These are phyloP conservation scores for Colletotrichum tropicale DNA, from an alignment of 2,329 filamentous ascomycete species.

Conservation along the genomic window DNA sequence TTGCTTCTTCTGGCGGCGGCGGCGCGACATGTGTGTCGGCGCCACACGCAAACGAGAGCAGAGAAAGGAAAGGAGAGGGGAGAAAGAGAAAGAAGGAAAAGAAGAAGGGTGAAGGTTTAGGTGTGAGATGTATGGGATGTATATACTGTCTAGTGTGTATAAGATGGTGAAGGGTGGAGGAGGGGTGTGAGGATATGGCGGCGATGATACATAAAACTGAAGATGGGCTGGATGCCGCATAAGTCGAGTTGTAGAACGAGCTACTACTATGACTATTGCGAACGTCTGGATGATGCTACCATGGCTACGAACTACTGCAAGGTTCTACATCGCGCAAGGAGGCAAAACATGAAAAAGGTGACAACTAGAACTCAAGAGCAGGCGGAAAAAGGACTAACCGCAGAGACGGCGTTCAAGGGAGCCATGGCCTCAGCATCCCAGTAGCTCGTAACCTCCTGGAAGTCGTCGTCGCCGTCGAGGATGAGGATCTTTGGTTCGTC, in stretches of 20 bases:
- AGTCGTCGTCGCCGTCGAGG: slow-evolving; percentile 8
- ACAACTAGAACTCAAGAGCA: not conserved
- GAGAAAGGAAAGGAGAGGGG: not conserved
- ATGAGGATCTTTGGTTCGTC: not conserved
- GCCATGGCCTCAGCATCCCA: slow-evolving; percentile 65
- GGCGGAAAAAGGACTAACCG: slow-evolving; percentile 46
- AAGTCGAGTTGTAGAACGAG: not conserved
- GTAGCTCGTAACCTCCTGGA: slow-evolving; percentile 51
- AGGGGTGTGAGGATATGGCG: slow-evolving; percentile 2
- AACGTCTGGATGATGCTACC: not conserved
- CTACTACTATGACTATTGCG: not conserved
- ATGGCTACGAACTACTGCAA: not conserved
- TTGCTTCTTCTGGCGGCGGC: not conserved
- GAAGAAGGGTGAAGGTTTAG: not conserved
- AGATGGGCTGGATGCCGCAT: not conserved
- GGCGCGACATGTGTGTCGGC: not conserved
- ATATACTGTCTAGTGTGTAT: not conserved
- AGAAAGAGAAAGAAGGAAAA: not conserved
- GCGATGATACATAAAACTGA: not conserved
- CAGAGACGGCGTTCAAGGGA: slow-evolving; percentile 57
- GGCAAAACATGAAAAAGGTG: not conserved
- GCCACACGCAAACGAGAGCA: not conserved
- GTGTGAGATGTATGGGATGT: not conserved
- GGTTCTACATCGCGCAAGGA: not conserved
- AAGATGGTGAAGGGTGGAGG: not conserved